These are phyloP conservation scores for Bromus sterilis DNA, from an alignment of 176 grass and related monocot species.

Conservation along the genomic window DNA sequence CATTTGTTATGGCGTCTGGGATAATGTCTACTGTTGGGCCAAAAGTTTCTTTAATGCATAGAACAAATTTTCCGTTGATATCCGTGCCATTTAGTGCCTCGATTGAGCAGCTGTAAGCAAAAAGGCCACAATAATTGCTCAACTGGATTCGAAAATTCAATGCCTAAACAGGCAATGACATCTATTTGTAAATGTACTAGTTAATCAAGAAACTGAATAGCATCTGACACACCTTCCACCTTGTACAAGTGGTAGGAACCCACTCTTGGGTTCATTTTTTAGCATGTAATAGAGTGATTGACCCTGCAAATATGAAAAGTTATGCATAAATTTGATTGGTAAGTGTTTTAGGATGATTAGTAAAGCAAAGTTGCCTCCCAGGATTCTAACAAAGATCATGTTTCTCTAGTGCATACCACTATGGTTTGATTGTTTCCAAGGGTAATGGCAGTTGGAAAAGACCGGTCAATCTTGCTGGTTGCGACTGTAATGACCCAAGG, in stretches of 20 bases:
- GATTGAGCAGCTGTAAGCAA: conserved; percentile 11
- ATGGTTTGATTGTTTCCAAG: conserved; percentile 34
- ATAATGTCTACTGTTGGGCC: not conserved
- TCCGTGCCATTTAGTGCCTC: conserved; percentile 19
- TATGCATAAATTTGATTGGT: not conserved
- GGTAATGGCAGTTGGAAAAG: conserved; percentile 36
- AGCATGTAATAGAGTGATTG: conserved; percentile 29
- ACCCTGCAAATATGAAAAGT: conserved; percentile 16
- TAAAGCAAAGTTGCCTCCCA: not conserved
- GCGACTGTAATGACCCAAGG: conserved; percentile 50
- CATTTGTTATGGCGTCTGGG: not conserved
- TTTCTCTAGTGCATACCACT: conserved; percentile 16
- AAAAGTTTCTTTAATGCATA: conserved; percentile 14
- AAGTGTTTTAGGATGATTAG: not conserved
- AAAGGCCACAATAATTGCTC: not conserved
- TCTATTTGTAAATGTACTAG: not conserved
- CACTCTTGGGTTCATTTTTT: conserved; percentile 9
- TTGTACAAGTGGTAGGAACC: conserved; percentile 7
- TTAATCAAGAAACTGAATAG: not conserved
- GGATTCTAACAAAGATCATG: not conserved
- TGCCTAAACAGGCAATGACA: not conserved
- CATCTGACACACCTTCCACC: conserved; percentile 9
- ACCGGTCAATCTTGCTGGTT: conserved; percentile 36
- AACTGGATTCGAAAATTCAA: not conserved
- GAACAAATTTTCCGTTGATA: conserved; percentile 14